Percentiles rank a stretch among this genome's conserved stretches.
These are phyloP conservation scores for Croton laevigatus DNA, from an alignment of 441 rosid species.

Conservation along the genomic window DNA sequence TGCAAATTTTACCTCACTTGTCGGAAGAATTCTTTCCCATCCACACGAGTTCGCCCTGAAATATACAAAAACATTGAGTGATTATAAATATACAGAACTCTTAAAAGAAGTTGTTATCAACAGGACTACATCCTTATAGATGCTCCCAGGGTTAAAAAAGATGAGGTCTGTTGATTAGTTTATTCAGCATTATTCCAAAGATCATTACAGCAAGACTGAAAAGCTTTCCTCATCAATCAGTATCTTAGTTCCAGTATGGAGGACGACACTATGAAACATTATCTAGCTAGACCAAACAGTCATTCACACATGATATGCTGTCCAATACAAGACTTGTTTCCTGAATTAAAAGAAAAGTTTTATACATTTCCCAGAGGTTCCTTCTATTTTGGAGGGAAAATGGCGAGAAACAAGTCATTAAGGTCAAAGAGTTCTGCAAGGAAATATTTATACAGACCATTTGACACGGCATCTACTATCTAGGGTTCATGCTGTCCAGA, in stretches of 20 bases:
- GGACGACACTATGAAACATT: not conserved
- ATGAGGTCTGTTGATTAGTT: not conserved
- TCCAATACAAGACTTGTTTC: not conserved
- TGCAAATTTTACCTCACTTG: conserved; percentile 73
- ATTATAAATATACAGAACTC: not conserved
- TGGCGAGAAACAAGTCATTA: not conserved
- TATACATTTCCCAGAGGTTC: not conserved
- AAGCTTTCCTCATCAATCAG: not conserved
- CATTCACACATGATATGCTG: not conserved
- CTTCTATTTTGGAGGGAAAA: conserved; percentile 3
- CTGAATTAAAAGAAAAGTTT: not conserved
- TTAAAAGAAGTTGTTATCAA: not conserved
- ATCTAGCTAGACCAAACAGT: not conserved
- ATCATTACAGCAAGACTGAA: not conserved
- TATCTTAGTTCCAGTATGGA: not conserved
- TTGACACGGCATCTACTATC: conserved; percentile 11
- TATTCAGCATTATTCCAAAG: not conserved
- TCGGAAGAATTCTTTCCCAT: conserved; percentile 93
- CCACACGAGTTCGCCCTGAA: conserved; percentile 79
- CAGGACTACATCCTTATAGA: too few relatives aligned
- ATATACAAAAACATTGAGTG: conserved; percentile 14
- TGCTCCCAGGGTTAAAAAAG: not conserved
- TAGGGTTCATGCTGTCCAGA: not conserved
- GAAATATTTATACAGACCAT: conserved; percentile 5
- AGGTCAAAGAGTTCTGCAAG: conserved; percentile 4